phyloP scores from a whole-genome alignment of 192 early-diverging fungal species.

The Coemansia sp. region DNA sequence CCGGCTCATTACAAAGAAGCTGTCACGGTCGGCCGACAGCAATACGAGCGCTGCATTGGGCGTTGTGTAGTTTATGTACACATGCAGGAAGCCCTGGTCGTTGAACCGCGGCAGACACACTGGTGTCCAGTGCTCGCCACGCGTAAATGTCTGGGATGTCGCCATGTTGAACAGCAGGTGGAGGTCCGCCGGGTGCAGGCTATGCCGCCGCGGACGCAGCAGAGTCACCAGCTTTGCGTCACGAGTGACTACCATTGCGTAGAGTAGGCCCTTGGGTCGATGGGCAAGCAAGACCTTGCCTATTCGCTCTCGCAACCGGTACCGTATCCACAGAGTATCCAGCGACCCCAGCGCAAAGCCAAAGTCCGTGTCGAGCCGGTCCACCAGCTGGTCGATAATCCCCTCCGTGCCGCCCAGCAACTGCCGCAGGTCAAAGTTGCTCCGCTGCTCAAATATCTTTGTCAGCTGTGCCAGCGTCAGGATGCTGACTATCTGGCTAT shows the following conservation, averaged over 20 bases:
- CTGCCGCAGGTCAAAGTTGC: slow-evolving; percentile 83
- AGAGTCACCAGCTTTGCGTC: slow-evolving; percentile 71
- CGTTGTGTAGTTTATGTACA: slow-evolving; percentile 77
- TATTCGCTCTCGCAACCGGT: slow-evolving; percentile 62
- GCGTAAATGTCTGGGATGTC: slow-evolving; percentile 65
- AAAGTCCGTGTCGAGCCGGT: slow-evolving; percentile 62
- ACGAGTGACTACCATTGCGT: slow-evolving; percentile 73
- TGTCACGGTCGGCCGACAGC: slow-evolving; percentile 74
- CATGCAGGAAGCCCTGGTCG: slow-evolving; percentile 78
- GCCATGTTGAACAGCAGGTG: slow-evolving; percentile 80
- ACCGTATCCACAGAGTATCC: slow-evolving; percentile 64
- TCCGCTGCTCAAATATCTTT: slow-evolving; percentile 76
- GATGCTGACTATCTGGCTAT: slow-evolving; percentile 80
- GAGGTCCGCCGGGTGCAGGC: slow-evolving; percentile 77
- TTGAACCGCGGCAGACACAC: slow-evolving; percentile 92
- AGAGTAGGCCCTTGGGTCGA: slow-evolving; percentile 62
- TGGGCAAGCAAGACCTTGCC: slow-evolving; percentile 54
- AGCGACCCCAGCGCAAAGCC: slow-evolving; percentile 71
- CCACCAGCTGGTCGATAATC: slow-evolving; percentile 72
- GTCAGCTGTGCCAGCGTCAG: slow-evolving; percentile 75
- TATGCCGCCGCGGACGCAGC: slow-evolving; percentile 66
- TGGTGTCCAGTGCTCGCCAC: slow-evolving; percentile 89
- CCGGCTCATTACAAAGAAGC: slow-evolving; percentile 72
- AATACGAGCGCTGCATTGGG: slow-evolving; percentile 66
- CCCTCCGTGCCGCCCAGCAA: slow-evolving; percentile 76